Evolutionary conservation across 106 monocot genomes (phyloP), one percentile per base, ranked within the genome.

Genomic region (Platanthera zijinensis): DNA sequence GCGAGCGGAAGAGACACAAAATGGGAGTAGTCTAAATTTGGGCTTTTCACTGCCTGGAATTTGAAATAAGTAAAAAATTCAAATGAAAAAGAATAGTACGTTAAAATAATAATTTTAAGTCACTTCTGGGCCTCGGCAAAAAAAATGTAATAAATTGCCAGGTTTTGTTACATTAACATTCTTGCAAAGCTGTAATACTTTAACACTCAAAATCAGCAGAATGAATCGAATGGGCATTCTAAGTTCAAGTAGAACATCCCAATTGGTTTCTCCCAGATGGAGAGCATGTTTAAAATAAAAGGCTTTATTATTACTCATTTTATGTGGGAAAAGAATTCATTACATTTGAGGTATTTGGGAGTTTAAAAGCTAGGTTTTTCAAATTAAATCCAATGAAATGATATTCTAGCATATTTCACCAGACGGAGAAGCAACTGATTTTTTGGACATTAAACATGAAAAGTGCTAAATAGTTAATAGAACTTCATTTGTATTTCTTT

Each of bases 1-100:
- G 89, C 90, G 63, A 97, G 59, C 71, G 96, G 96, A 82, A 97
- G 91, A 73, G 96, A 97, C 52, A 97, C 75, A 69, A 97, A 97
- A 82, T 97, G 96, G 51, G 93, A 93, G 81, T 91, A 97, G 77
- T 97, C 93, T 63, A 93, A 84, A 39, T 64, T 82, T 84, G 78
- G 92, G 72, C 87, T 89, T 89, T 91, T 78, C 57, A 89, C 84
- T 52, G 82, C 86, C 94, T 94, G 82, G 28, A 86, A 68, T 69
- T 66, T 49, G 76, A 13, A 61, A 79, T 7, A 57, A 76, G 15
- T 5, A 48, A 75, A 61, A n/a, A 54, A 10, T 1, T 15, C 39
- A 54, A 39, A 30, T 32, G 48, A 48, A 52, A 51, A 48, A 46
- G 52, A 72, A 69, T n/a, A 9, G 10, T 3, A 56, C 1, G 32